Evolutionary conservation across 2,329 filamentous ascomycete species (phyloP).

Genomic region (Aspergillus japonicus): DNA sequence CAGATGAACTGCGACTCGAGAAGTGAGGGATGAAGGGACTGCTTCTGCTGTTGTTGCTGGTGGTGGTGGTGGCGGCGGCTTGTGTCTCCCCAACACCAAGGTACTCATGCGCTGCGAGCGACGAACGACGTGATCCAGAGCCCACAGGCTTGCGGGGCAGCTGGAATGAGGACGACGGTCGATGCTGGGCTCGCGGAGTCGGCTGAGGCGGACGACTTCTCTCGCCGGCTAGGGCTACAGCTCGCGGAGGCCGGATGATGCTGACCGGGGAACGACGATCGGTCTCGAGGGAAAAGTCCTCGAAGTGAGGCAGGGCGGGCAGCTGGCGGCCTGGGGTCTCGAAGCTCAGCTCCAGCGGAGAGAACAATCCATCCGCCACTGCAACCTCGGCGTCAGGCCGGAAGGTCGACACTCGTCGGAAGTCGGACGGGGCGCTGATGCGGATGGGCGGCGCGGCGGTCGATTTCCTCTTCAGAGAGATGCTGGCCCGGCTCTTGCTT

Average conservation of each 20-base stretch:
- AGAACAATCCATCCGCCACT: constrained; percentile 22
- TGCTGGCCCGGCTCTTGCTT: constrained; percentile 42
- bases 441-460: constrained; percentile 25
- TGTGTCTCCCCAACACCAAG: constrained; percentile 18
- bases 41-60: no score
- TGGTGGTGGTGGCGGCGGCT: not conserved
- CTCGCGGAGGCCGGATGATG: constrained; percentile 32
- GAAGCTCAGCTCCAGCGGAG: constrained; percentile 50
- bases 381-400: constrained; percentile 14
- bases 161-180: constrained; percentile 28
- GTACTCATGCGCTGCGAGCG: constrained; percentile 25
- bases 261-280: constrained; percentile 23
- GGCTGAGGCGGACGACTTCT: constrained; percentile 19
- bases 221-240: constrained; percentile 32
- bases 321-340: constrained; percentile 45
- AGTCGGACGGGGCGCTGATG: constrained; percentile 46
- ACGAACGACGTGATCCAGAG: constrained; percentile 30
- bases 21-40: constrained; percentile 34
- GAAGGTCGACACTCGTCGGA: constrained; percentile 37
- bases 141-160: constrained; percentile 41
- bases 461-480: constrained; percentile 38
- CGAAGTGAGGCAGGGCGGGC: constrained; percentile 47
- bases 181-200: constrained; percentile 18
- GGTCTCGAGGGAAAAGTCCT: constrained; percentile 36
- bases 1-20: constrained; percentile 21